These are phyloP conservation scores for Apiospora kogelbergensis DNA, from an alignment of 2,329 filamentous ascomycete genomes.

Conservation along the genomic window DNA sequence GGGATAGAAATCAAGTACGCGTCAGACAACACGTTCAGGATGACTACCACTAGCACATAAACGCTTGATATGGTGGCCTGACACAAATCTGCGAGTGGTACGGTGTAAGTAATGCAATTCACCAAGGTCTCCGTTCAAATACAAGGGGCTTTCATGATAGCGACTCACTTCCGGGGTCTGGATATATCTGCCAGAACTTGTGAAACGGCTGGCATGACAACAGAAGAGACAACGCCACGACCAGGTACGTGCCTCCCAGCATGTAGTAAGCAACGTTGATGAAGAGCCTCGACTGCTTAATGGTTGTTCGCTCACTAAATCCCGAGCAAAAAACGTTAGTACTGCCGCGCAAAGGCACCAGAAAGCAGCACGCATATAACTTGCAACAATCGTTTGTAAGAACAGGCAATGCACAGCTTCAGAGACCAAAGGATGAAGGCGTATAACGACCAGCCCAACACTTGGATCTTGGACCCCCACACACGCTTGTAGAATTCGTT, in stretches of 20 bases:
- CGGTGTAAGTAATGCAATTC: background rate
- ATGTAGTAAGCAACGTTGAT: conserved; percentile 42
- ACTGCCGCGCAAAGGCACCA: background rate
- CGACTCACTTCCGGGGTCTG: conserved; percentile 43
- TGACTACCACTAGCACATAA: conserved; percentile 41
- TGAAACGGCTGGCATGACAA: conserved; percentile 45
- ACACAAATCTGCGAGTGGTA: conserved; percentile 32
- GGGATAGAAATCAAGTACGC: conserved; percentile 48
- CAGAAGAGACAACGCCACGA: conserved; percentile 41
- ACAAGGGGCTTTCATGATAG: no score
- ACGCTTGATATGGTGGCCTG: conserved; percentile 44
- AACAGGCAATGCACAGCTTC: conserved; percentile 29
- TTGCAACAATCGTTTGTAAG: conserved; percentile 31
- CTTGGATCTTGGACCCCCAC: conserved; percentile 31
- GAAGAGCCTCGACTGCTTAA: conserved; percentile 35
- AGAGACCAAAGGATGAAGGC: conserved; percentile 30
- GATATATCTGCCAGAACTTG: conserved; percentile 50
- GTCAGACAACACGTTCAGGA: conserved; percentile 45
- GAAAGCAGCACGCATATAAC: conserved; percentile 9
- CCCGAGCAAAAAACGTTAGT: background rate
- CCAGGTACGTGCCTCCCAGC: conserved; percentile 42
- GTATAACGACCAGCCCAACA: conserved; percentile 32
- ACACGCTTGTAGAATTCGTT: conserved; percentile 21
- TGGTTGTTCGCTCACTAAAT: conserved; percentile 30
- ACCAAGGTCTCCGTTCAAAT: background rate